A percentile compares a stretch with the other conserved stretches of the same genome.
These are phyloP conservation scores for Mycena belliarum DNA, from an alignment of 768 basidiomycete genomes.

Conservation along the genomic window DNA sequence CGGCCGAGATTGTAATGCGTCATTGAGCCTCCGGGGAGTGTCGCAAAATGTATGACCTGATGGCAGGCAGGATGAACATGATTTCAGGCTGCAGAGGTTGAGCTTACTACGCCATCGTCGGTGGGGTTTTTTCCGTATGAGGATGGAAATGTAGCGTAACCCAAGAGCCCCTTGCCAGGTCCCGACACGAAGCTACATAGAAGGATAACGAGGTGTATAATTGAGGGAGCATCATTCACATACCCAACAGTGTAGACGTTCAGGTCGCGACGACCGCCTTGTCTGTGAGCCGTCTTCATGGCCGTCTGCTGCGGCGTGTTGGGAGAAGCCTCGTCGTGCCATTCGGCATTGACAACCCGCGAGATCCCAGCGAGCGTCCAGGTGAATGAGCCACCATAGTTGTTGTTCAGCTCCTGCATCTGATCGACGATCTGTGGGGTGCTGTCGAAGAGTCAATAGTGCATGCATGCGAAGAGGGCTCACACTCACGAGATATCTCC, in stretches of 20 bases:
- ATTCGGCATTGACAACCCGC: constrained; percentile 44
- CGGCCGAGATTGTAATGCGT: constrained; percentile 43
- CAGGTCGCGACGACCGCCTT: constrained; percentile 40
- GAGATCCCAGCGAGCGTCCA: constrained; percentile 44
- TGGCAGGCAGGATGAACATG: background rate
- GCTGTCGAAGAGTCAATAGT: constrained; percentile 23
- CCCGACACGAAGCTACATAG: constrained; percentile 30
- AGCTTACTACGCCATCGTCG: constrained; percentile 44
- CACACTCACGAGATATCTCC: constrained; percentile 43
- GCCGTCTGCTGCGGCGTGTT: constrained; percentile 36
- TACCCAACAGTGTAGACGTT: constrained; percentile 57
- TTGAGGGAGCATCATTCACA: constrained; percentile 3
- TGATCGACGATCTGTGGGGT: constrained; percentile 42
- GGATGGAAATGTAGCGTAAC: constrained; percentile 51
- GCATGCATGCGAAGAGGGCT: background rate
- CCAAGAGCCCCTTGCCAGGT: constrained; percentile 36
- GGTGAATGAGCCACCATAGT: constrained; percentile 38
- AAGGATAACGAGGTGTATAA: background rate
- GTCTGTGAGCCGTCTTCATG: constrained; percentile 50
- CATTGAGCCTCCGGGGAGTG: constrained; percentile 42
- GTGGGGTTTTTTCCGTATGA: constrained; percentile 36
- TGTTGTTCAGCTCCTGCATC: constrained; percentile 45
- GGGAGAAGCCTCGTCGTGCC: constrained; percentile 49
- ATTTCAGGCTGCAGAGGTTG: background rate
- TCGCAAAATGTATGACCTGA: constrained; percentile 32